These are phyloP conservation scores for Bondarzewia mesenterica DNA, from an alignment of 1,284 basidiomycete species.

Conservation along the genomic window DNA sequence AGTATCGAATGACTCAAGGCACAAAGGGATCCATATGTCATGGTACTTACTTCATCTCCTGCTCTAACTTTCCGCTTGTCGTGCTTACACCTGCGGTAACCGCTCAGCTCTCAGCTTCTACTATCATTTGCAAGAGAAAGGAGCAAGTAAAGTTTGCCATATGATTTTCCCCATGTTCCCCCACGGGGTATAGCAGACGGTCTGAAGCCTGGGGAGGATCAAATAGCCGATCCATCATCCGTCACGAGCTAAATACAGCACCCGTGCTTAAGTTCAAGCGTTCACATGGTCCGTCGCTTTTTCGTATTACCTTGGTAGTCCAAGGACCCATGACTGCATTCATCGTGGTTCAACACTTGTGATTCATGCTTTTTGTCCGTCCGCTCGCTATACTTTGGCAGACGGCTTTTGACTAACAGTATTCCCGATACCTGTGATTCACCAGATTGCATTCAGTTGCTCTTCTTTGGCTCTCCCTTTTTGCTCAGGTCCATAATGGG, in stretches of 20 bases:
- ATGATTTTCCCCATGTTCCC: too few relatives aligned
- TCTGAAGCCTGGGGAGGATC: neutral
- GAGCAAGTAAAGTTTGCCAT: too few relatives aligned
- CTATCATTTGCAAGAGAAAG: too few relatives aligned
- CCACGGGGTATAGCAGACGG: neutral
- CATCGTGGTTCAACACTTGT: neutral
- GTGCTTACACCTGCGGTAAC: too few relatives aligned
- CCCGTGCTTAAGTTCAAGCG: neutral
- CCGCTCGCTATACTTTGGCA: neutral
- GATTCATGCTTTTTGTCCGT: neutral
- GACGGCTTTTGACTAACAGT: neutral
- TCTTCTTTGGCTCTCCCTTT: neutral
- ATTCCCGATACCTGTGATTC: neutral
- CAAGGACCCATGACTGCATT: neutral
- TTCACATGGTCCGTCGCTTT: neutral
- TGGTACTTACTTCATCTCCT: too few relatives aligned
- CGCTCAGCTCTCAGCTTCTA: too few relatives aligned
- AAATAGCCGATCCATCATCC: neutral
- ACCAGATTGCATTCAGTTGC: neutral
- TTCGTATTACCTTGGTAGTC: neutral
- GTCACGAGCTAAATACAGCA: neutral
- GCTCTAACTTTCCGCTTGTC: too few relatives aligned
- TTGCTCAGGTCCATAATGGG: neutral
- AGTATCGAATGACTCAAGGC: too few relatives aligned
- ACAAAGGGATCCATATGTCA: too few relatives aligned